These are phyloP conservation scores for Leucocoprinus sp. DNA, from an alignment of 768 basidiomycete genomes.

Conservation along the genomic window DNA sequence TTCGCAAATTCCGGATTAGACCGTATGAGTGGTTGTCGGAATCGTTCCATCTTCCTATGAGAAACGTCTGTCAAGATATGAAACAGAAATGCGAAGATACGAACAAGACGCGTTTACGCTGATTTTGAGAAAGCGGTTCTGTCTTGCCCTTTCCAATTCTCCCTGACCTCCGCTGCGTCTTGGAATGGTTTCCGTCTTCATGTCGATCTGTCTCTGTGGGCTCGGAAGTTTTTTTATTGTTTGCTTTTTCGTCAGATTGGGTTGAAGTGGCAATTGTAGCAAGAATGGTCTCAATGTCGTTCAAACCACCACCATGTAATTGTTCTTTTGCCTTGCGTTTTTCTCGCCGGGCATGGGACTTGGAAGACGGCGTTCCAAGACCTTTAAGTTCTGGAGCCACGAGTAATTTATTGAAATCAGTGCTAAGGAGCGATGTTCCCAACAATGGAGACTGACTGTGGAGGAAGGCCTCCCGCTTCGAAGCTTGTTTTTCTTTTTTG, in stretches of 20 bases:
- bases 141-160: slow-evolving; percentile 64
- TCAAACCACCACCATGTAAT: slow-evolving; percentile 36
- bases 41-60: slow-evolving; percentile 53
- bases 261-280: slow-evolving; percentile 36
- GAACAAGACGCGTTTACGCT: slow-evolving; percentile 64
- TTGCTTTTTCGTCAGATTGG: slow-evolving; percentile 11
- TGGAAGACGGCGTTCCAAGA: slow-evolving; percentile 52
- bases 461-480: slow-evolving; percentile 63
- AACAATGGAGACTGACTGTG: slow-evolving; percentile 36
- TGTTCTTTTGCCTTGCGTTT: slow-evolving; percentile 65
- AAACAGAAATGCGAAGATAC: slow-evolving; percentile 20
- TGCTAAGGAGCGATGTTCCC: slow-evolving; percentile 8
- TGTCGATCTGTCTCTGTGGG: slow-evolving; percentile 13
- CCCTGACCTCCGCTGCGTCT: slow-evolving; percentile 27
- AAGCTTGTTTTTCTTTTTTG: slow-evolving; percentile 62
- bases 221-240: slow-evolving; percentile 12
- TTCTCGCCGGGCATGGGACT: slow-evolving; percentile 60
- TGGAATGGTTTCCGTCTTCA: slow-evolving; percentile 14
- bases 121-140: slow-evolving; percentile 47
- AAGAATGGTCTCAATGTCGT: slow-evolving; percentile 47
- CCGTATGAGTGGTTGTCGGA: slow-evolving; percentile 64
- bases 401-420: slow-evolving; percentile 22
- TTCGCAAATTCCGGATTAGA: slow-evolving; percentile 54
- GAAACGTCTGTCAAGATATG: neutral
- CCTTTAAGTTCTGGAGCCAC: slow-evolving; percentile 42